Evolutionary conservation across 768 basidiomycete genomes (phyloP).

Genomic region (Floccularia luteovirens): DNA sequence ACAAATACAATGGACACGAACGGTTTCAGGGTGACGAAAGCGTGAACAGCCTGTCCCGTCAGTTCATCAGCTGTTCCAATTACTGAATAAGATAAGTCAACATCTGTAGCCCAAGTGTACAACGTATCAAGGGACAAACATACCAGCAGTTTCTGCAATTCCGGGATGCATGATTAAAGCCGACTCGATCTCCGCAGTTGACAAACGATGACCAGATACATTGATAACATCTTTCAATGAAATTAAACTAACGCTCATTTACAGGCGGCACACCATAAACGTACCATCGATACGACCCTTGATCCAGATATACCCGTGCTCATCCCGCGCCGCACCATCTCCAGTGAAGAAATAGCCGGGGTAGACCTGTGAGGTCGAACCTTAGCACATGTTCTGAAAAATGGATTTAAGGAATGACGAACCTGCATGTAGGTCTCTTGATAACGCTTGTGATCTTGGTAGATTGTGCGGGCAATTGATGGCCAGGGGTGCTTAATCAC

Average conservation of each 20-base stretch:
- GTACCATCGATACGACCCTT: conserved; percentile 91
- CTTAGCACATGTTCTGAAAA: background rate
- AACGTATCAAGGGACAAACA: conserved; percentile 7
- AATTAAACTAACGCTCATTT: background rate
- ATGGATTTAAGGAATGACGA: conserved; percentile 1
- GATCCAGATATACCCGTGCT: conserved; percentile 98
- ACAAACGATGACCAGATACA: conserved; percentile 94
- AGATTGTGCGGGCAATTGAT: conserved; percentile 89
- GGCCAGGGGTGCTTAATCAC: conserved; percentile 89
- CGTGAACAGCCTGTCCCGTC: conserved; percentile 90
- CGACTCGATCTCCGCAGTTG: conserved; percentile 97
- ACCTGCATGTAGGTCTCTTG: conserved; percentile 45
- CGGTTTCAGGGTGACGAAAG: conserved; percentile 95
- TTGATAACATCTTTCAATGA: conserved; percentile 96
- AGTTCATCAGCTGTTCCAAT: conserved; percentile 83
- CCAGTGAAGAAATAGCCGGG: conserved; percentile 96
- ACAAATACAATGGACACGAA: conserved; percentile 26
- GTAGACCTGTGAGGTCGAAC: conserved; percentile 44
- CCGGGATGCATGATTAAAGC: conserved; percentile 92
- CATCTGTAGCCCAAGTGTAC: too few species aligned
- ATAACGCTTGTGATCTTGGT: conserved; percentile 82
- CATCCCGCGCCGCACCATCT: conserved; percentile 91
- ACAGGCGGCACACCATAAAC: conserved; percentile 11
- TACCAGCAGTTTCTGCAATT: conserved; percentile 89
- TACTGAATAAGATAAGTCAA: conserved; percentile 25